Conservation (phyloP, 495 filamentous ascomycete genomes). For the Geoglossum glabrum region DNA sequence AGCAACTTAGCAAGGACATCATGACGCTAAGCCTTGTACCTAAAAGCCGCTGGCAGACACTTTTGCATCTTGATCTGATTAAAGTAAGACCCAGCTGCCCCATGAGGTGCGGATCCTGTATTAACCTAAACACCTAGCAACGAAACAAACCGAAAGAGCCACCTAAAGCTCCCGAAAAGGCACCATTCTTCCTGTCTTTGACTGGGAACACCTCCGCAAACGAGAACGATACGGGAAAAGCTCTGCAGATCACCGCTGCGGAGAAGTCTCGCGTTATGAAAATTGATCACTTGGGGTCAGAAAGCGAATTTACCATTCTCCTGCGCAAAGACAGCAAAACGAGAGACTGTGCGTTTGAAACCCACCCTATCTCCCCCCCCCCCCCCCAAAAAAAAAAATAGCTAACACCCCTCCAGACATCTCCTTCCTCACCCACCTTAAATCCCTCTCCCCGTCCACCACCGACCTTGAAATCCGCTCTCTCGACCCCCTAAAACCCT, state of each 20-base stretch:
- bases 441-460: slow-evolving; percentile 54
- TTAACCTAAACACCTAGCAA: slow-evolving; percentile 21
- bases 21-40: slow-evolving; percentile 78
- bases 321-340: slow-evolving; percentile 27
- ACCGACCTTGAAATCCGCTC: slow-evolving; percentile 81
- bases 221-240: not conserved
- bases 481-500: slow-evolving; percentile 27
- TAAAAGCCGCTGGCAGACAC: slow-evolving; percentile 76
- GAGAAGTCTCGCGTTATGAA: slow-evolving; percentile 35
- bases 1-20: slow-evolving; percentile 62
- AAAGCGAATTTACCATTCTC: slow-evolving; percentile 36
- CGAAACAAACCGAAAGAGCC: slow-evolving; percentile 89
- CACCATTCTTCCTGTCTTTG: slow-evolving; percentile 77
- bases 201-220: not conserved
- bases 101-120: not conserved
- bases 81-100: slow-evolving; percentile 24
- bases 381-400: not conserved
- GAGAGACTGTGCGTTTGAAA: slow-evolving; percentile 30
- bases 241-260: slow-evolving; percentile 14
- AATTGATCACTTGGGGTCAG: slow-evolving; percentile 17
- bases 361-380: no score
- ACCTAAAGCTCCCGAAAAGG: slow-evolving; percentile 80
- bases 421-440: slow-evolving; percentile 52
- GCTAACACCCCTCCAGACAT: not conserved
- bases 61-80: slow-evolving; percentile 78